These are phyloP conservation scores for Cryptosporidium ryanae DNA, from an alignment of 169 alveolate species.

Conservation along the genomic window DNA sequence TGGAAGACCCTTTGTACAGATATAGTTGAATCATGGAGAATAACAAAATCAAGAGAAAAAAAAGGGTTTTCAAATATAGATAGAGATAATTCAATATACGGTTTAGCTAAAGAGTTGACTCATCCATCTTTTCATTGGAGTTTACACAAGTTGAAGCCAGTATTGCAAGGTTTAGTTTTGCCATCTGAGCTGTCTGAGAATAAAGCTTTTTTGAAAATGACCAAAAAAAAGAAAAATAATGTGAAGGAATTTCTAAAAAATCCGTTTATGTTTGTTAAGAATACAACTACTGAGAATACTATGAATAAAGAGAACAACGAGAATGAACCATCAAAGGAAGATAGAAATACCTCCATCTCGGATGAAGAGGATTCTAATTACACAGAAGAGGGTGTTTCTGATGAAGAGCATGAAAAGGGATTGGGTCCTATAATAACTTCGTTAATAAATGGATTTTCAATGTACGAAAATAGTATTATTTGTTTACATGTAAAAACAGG, in stretches of 20 bases:
- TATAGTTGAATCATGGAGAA: conserved; percentile 81
- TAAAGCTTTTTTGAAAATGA: conserved; percentile 51
- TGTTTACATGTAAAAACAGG: conserved; percentile 82
- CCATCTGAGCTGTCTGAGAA: conserved; percentile 78
- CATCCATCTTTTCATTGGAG: conserved; percentile 85
- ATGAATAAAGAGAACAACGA: not conserved
- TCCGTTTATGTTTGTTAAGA: conserved; percentile 56
- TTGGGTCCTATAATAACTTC: conserved; percentile 82
- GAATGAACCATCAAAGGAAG: conserved; percentile 1
- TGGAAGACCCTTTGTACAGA: conserved; percentile 83
- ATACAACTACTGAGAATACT: not conserved
- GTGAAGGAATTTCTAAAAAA: conserved; percentile 40
- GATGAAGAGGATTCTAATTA: not conserved
- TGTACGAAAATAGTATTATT: conserved; percentile 80
- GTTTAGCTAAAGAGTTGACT: conserved; percentile 80
- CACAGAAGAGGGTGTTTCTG: conserved; percentile 57
- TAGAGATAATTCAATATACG: conserved; percentile 81
- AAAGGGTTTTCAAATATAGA: conserved; percentile 81
- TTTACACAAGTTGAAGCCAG: conserved; percentile 76
- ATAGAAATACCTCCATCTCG: not conserved
- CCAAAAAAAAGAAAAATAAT: conserved; percentile 18
- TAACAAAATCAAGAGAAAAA: conserved; percentile 78
- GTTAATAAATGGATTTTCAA: conserved; percentile 81
- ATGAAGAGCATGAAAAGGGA: conserved; percentile 75
- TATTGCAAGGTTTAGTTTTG: conserved; percentile 78